These are phyloP conservation scores for Sistotremastrum suecicum DNA, from an alignment of 768 basidiomycete genomes.

Conservation along the genomic window DNA sequence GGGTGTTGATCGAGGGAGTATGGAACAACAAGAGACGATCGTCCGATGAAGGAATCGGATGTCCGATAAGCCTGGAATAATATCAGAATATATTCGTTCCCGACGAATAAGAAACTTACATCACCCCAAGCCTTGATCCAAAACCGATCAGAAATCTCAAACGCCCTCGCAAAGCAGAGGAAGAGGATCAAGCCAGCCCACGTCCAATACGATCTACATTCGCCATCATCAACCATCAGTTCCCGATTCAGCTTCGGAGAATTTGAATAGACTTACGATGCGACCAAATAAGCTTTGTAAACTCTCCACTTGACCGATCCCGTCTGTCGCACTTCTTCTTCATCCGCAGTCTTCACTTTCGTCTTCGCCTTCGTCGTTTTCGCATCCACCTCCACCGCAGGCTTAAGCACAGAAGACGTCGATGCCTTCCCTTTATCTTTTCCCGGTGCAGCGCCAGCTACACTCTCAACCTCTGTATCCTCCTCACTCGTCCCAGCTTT, in stretches of 20 bases:
- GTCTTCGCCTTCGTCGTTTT: conserved; percentile 15
- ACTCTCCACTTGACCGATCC: conserved; percentile 73
- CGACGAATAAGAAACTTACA: background rate
- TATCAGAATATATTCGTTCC: too few relatives aligned
- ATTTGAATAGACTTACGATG: conserved; percentile 34
- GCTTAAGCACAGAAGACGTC: conserved; percentile 12
- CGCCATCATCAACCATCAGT: too few relatives aligned
- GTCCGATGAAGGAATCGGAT: too few relatives aligned
- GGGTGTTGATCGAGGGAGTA: too few relatives aligned
- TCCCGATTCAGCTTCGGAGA: too few relatives aligned
- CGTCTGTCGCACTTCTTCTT: conserved; percentile 67
- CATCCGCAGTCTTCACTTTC: conserved; percentile 58
- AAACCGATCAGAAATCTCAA: too few relatives aligned
- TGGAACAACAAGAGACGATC: too few relatives aligned
- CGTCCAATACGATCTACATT: too few relatives aligned
- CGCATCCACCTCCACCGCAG: conserved; percentile 15
- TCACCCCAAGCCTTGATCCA: background rate
- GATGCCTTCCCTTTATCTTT: conserved; percentile 6
- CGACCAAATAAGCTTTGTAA: conserved; percentile 51
- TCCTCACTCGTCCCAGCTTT: too few relatives aligned
- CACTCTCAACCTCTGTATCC: conserved; percentile 12
- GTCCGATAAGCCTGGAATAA: too few relatives aligned
- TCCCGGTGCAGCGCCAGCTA: conserved; percentile 1
- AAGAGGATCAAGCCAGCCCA: too few relatives aligned
- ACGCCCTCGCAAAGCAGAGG: too few relatives aligned